A percentile compares a stretch with the other conserved stretches of the same genome.
These are phyloP conservation scores for Dactylonectria macrodidyma DNA, from an alignment of 2,329 filamentous ascomycete genomes.

Conservation along the genomic window DNA sequence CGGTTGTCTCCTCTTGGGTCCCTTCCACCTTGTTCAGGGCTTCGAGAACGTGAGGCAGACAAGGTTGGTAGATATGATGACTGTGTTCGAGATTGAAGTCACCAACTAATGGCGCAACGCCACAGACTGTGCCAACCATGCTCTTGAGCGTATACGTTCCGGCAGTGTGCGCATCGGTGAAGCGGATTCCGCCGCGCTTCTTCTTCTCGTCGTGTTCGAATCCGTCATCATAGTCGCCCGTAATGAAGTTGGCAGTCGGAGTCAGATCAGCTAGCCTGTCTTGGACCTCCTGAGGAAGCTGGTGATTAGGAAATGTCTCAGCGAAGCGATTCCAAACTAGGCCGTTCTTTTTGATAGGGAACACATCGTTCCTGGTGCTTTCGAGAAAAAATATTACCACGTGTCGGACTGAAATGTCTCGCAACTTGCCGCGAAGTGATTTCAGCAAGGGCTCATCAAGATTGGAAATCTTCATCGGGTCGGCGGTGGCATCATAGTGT, in stretches of 20 bases:
- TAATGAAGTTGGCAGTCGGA: slow-evolving; percentile 52
- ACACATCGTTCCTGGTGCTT: slow-evolving; percentile 62
- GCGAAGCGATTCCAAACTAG: slow-evolving; percentile 55
- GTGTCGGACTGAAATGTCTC: slow-evolving; percentile 57
- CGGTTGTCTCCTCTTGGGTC: slow-evolving; percentile 11
- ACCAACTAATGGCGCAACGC: slow-evolving; percentile 57
- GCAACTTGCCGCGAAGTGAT: slow-evolving; percentile 44
- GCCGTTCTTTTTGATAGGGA: slow-evolving; percentile 59
- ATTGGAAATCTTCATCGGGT: slow-evolving; percentile 60
- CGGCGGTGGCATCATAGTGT: slow-evolving; percentile 54
- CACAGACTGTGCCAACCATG: slow-evolving; percentile 58
- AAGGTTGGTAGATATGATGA: slow-evolving; percentile 61
- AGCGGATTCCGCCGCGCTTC: slow-evolving; percentile 57
- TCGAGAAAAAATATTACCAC: slow-evolving; percentile 61
- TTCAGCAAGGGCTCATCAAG: slow-evolving; percentile 51
- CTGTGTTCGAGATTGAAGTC: slow-evolving; percentile 60
- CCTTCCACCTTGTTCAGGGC: slow-evolving; percentile 49
- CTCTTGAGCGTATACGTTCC: slow-evolving; percentile 62
- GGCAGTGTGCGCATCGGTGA: slow-evolving; percentile 58
- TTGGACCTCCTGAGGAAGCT: slow-evolving; percentile 52
- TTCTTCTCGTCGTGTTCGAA: slow-evolving; percentile 45
- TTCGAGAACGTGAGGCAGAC: slow-evolving; percentile 58
- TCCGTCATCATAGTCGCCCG: slow-evolving; percentile 55
- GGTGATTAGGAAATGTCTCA: slow-evolving; percentile 50
- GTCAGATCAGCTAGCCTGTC: slow-evolving; percentile 49